Base-by-base conservation (phyloP, 345 rosid genomes). In the Populus tremula region DNA sequence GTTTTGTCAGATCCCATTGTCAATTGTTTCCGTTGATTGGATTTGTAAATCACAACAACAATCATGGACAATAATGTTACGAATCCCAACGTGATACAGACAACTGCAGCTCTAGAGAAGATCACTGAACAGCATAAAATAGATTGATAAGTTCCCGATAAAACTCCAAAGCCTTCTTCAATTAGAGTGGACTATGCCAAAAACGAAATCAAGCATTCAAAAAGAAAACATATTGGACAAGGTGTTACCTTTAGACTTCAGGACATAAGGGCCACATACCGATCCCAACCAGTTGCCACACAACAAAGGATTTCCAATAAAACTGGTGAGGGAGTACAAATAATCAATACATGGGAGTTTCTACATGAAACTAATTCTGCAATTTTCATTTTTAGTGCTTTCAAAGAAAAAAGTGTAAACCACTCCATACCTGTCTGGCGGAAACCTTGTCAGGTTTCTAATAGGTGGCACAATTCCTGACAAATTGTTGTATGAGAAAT, bases 231-330 rank as follows among this genome's bases (percentile, higher is more conserved):
- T 0, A 23, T 10, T 2, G 10, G 38, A 33, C n/a, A 5, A 66
- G 49, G 7, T 38, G 33, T 49, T 83, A 93, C 99, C 94, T 90
- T 64, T 86, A 25, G 90, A 63, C 78, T 86, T 93, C 1, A 84
- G 82, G 7, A 73, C 73, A 43, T 82, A 82, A 45, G 89, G 91
- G 62, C 86, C 89, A 72, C 98, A 94, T 9, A 90, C 82, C 18
- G 97, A 91, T 66, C 97, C 98, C 64, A 85, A 70, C 98, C 99
- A 94, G 49, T 89, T 80, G 43, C 98, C 98, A 63, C 97, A 91
- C 4, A 96, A 86, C 41, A 91, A 85, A 2, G 94, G 92, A 78
- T 96, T 96, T 47, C 98, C 98, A 5, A 84, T 56, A 73, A 89
- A 96, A 80, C 99, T 96, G 87, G 1, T 16, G 45, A 56, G 77